Percentiles rank a stretch among this genome's conserved stretches.
These are phyloP conservation scores for Parasitella parasitica DNA, from an alignment of 371 early-diverging fungal genomes.

Conservation along the genomic window DNA sequence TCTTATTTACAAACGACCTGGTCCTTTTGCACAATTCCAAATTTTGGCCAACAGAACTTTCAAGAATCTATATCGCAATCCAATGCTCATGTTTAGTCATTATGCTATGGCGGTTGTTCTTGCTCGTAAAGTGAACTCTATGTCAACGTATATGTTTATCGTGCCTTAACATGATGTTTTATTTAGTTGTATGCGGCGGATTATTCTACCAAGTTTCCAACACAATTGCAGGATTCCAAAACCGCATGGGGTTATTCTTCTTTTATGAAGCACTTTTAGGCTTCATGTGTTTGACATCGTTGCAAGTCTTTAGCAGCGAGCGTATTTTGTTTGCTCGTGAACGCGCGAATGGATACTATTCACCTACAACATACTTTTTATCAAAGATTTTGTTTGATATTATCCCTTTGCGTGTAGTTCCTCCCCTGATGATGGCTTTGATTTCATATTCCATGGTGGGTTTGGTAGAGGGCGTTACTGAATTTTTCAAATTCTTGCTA, in stretches of 20 bases:
- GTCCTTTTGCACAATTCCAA: slow-evolving; percentile 73
- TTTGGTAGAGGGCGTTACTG: slow-evolving; percentile 58
- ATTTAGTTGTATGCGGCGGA: slow-evolving; percentile 65
- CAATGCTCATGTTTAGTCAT: slow-evolving; percentile 82
- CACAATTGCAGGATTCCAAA: slow-evolving; percentile 85
- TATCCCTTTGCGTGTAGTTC: slow-evolving; percentile 86
- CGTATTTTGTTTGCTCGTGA: slow-evolving; percentile 83
- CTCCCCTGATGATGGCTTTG: slow-evolving; percentile 82
- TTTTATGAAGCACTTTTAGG: slow-evolving; percentile 85
- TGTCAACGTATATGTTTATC: too few relatives aligned
- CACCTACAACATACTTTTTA: slow-evolving; percentile 72
- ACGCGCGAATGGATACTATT: slow-evolving; percentile 87
- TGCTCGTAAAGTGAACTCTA: too few relatives aligned
- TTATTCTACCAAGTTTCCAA: slow-evolving; percentile 80
- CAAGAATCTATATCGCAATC: slow-evolving; percentile 87
- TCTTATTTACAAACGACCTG: slow-evolving; percentile 55
- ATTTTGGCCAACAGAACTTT: slow-evolving; percentile 83
- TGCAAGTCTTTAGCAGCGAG: slow-evolving; percentile 74
- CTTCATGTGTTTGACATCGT: slow-evolving; percentile 74
- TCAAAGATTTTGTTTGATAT: slow-evolving; percentile 81
- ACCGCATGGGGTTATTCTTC: slow-evolving; percentile 84
- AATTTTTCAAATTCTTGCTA: slow-evolving; percentile 80
- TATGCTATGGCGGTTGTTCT: slow-evolving; percentile 74
- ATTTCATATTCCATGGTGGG: slow-evolving; percentile 91
- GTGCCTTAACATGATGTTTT: too few relatives aligned